Conservation (phyloP, 176 grass and related monocot genomes). For the Oryza meridionalis region DNA sequence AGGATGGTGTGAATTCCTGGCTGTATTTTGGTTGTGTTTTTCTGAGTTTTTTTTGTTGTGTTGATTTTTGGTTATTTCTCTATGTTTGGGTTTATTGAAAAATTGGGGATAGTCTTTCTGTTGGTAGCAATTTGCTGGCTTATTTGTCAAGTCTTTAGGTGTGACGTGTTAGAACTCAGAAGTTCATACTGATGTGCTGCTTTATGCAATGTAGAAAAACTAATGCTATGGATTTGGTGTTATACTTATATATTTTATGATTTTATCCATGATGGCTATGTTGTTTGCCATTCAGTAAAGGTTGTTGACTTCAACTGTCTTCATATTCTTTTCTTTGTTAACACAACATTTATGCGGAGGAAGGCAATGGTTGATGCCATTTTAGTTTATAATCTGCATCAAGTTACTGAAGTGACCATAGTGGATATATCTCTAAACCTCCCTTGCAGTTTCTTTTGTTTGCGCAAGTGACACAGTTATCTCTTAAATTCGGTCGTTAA, state of each 20-base stretch:
- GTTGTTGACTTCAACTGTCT: background rate
- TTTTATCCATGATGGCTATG: background rate
- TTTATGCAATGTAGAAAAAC: constrained; percentile 29
- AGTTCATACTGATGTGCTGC: constrained; percentile 18
- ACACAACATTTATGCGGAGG: background rate
- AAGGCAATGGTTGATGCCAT: background rate
- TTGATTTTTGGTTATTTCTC: constrained; percentile 5
- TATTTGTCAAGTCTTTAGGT: background rate
- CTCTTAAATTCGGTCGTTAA: background rate
- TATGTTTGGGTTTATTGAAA: constrained; percentile 7
- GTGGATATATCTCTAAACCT: background rate
- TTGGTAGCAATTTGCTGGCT: constrained; percentile 3
- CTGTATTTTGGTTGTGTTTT: constrained; percentile 24
- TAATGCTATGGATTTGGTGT: background rate
- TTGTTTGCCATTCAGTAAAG: background rate
- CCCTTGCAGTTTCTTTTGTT: background rate
- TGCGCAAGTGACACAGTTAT: background rate
- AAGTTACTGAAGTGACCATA: background rate
- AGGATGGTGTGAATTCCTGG: background rate
- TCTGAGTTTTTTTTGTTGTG: constrained; percentile 17
- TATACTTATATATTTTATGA: constrained; percentile 21
- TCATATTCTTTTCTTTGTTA: background rate
- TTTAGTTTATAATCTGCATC: background rate
- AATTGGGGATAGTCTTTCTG: constrained; percentile 4
- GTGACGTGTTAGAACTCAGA: constrained; percentile 2